These are phyloP conservation scores for Fusarium pilosicola DNA, from an alignment of 2,329 filamentous ascomycete genomes.

Conservation along the genomic window DNA sequence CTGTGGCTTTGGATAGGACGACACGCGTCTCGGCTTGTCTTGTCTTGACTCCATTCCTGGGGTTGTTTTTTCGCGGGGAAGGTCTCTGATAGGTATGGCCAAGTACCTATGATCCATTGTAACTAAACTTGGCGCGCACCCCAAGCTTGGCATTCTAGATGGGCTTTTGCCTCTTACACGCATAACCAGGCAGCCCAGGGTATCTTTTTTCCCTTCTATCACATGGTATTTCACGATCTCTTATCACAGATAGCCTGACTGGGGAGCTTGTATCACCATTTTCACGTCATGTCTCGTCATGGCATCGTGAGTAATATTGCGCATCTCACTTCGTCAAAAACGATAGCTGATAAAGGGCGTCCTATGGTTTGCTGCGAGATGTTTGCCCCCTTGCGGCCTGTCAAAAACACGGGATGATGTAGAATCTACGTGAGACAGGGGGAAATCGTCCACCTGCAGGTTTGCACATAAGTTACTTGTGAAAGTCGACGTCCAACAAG, in stretches of 20 bases:
- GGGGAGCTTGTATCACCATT: neutral
- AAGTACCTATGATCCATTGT: neutral
- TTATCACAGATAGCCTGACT: slow-evolving; percentile 10
- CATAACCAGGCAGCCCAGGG: neutral
- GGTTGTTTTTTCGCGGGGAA: slow-evolving; percentile 19
- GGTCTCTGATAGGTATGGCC: slow-evolving; percentile 4
- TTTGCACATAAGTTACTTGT: slow-evolving; percentile 3
- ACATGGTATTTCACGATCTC: slow-evolving; percentile 11
- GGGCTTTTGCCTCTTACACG: slow-evolving; percentile 18
- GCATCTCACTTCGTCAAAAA: neutral
- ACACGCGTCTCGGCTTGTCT: slow-evolving; percentile 25
- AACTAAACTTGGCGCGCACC: slow-evolving; percentile 6
- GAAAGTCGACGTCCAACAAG: slow-evolving; percentile 1
- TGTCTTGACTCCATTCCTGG: slow-evolving; percentile 19
- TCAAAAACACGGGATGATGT: slow-evolving; percentile 35
- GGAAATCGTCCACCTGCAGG: slow-evolving; percentile 1
- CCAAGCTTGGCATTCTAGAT: slow-evolving; percentile 16
- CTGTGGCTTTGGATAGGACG: slow-evolving; percentile 3
- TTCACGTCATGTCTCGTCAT: slow-evolving; percentile 37
- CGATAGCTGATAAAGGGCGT: neutral
- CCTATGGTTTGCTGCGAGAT: neutral
- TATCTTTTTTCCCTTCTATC: slow-evolving; percentile 1
- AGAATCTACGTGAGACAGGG: slow-evolving; percentile 33
- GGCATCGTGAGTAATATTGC: neutral
- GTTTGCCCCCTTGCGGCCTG: slow-evolving; percentile 31